A percentile compares a stretch with the other conserved stretches of the same genome.
phyloP scores from a whole-genome alignment of 2,329 filamentous ascomycete species.

The Aspergillus sp. region DNA sequence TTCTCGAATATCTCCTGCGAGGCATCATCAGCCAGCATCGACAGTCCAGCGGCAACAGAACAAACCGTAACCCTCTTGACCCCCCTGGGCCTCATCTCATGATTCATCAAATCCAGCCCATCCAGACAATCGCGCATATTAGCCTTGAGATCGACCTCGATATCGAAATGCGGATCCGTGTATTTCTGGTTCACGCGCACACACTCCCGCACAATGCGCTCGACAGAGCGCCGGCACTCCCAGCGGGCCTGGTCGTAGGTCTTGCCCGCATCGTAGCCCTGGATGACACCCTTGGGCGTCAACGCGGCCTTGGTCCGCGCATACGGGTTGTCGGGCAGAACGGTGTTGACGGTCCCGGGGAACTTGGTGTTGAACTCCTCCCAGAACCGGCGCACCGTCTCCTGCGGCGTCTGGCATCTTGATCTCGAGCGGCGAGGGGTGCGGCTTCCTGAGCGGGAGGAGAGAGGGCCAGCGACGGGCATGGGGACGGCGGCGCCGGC shows the following conservation, averaged over 20 bases:
- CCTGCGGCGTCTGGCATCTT: constrained; percentile 55
- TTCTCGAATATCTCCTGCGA: constrained; percentile 66
- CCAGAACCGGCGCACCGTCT: constrained; percentile 65
- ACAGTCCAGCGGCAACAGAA: constrained; percentile 4
- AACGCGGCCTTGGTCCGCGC: constrained; percentile 51
- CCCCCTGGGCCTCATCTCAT: constrained; percentile 52
- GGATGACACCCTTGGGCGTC: constrained; percentile 45
- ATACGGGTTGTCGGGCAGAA: constrained; percentile 60
- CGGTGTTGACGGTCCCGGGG: constrained; percentile 62
- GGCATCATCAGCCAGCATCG: constrained; percentile 4
- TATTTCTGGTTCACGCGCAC: constrained; percentile 75
- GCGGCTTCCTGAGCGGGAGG: constrained; percentile 25
- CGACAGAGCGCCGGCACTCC: constrained; percentile 55
- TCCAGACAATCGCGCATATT: constrained; percentile 44
- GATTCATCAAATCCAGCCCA: constrained; percentile 30
- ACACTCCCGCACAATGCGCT: constrained; percentile 54
- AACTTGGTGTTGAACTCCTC: constrained; percentile 58
- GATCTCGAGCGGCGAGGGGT: constrained; percentile 32
- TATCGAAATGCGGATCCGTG: constrained; percentile 75
- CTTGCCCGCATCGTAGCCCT: constrained; percentile 49
- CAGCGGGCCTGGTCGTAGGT: constrained; percentile 65
- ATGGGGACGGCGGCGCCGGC: constrained; percentile 14
- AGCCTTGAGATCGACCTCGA: constrained; percentile 64
- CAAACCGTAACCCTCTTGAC: constrained; percentile 58
- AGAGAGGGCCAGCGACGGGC: constrained; percentile 15